Evolutionary conservation across 148 eudicot genomes (phyloP).

Genomic region (Heliamphora exappendiculata): DNA sequence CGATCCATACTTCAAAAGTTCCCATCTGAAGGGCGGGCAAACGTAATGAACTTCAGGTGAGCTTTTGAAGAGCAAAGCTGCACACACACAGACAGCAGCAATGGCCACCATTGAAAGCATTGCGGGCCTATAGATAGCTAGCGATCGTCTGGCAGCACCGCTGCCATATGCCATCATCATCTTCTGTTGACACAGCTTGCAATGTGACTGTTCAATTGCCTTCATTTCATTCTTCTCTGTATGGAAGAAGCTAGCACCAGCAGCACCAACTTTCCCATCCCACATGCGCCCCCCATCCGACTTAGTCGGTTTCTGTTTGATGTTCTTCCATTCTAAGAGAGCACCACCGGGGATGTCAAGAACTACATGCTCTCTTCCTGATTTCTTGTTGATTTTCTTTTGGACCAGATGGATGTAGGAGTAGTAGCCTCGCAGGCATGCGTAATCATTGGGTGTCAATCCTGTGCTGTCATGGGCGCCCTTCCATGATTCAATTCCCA

Average conservation of each 20-base stretch:
- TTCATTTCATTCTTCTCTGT: constrained; percentile 28
- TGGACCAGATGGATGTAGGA: constrained; percentile 53
- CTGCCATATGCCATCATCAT: constrained; percentile 34
- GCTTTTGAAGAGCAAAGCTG: constrained; percentile 80
- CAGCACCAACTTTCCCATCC: no score
- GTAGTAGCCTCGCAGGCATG: constrained; percentile 58
- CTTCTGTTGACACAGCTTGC: constrained; percentile 53
- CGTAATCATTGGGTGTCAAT: constrained; percentile 79
- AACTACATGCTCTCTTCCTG: constrained; percentile 48
- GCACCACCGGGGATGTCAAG: constrained; percentile 49
- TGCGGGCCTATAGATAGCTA: constrained; percentile 51
- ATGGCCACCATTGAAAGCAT: constrained; percentile 80
- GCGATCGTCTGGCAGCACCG: constrained; percentile 30
- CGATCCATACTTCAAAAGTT: constrained; percentile 57
- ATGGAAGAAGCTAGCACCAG: constrained; percentile 41
- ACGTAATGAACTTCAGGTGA: constrained; percentile 59
- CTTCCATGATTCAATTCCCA: constrained; percentile 85
- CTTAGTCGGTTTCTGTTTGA: constrained; percentile 29
- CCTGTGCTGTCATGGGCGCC: constrained; percentile 58
- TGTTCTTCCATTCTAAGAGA: constrained; percentile 20
- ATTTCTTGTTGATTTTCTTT: constrained; percentile 39
- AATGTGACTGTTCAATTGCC: constrained; percentile 19
- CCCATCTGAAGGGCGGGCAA: constrained; percentile 81
- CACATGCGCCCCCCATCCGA: constrained; percentile 19
- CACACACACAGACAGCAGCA: constrained; percentile 90